phyloP scores from a whole-genome alignment of 345 rosid genomes.

The Cardiospermum halicacabum region DNA sequence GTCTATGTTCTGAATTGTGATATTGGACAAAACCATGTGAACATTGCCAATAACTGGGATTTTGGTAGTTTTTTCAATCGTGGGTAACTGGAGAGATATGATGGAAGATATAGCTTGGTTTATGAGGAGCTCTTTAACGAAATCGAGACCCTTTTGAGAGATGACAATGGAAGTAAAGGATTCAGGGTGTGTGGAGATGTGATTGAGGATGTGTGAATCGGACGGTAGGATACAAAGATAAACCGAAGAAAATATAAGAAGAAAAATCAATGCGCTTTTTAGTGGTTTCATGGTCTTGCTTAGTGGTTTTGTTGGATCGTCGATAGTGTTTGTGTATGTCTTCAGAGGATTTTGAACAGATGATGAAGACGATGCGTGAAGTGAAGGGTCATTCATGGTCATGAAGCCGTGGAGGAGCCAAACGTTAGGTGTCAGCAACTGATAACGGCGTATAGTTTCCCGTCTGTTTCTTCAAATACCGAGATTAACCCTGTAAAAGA shows the following conservation, averaged over 20 bases:
- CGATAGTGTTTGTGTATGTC: not conserved
- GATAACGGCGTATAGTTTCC: not conserved
- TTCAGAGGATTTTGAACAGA: not conserved
- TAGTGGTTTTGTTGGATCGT: not conserved
- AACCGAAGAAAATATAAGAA: constrained; percentile 20
- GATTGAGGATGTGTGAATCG: constrained; percentile 14
- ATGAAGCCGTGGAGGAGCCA: not conserved
- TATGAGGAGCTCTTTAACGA: constrained; percentile 69
- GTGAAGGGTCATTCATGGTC: not conserved
- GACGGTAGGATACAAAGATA: constrained; percentile 14
- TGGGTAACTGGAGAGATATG: constrained; percentile 62
- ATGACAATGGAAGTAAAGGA: constrained; percentile 74
- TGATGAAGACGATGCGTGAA: not conserved
- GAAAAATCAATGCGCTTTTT: constrained; percentile 8
- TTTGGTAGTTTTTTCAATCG: constrained; percentile 44
- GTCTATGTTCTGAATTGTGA: constrained; percentile 63
- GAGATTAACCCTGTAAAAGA: not conserved
- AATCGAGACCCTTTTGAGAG: constrained; percentile 78
- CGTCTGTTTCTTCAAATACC: not conserved
- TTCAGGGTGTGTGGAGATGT: constrained; percentile 20
- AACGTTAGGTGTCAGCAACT: not conserved
- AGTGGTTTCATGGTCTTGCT: not conserved
- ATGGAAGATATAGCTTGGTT: constrained; percentile 60
- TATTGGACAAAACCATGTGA: constrained; percentile 51
- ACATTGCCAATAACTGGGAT: constrained; percentile 77